Base-by-base conservation (phyloP, 192 early-diverging fungal genomes). In the Geranomyces michiganensis region DNA sequence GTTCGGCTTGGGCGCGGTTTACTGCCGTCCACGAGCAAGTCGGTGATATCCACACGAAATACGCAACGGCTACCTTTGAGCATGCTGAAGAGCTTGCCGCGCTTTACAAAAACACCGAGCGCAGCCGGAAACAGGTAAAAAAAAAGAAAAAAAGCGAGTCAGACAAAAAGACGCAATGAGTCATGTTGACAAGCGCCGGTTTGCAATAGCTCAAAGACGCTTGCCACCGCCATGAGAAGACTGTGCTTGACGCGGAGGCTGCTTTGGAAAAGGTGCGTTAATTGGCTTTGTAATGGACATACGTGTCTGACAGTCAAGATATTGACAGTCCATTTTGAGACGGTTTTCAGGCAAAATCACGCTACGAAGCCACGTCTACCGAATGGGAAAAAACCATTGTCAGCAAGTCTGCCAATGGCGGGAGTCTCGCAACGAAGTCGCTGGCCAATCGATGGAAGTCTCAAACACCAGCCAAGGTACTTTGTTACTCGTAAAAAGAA, bases 21-120 rank as follows among this genome's bases (percentile, higher is more conserved):
- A 76, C 90, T 32, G 87, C 90, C 58, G 82, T 96, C 36, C 94
- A 98, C 78, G 93, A 93, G 68, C 84, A 86, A 7, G 76, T 95
- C 53, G 96, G 91, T 9, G 86, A 92, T 63, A 90, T 91, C 65
- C 82, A 91, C 10, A 75, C 94, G 62, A 89, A 93, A 72, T 91
- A 95, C 70, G 81, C 93, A 0, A 76, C 79, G 10, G 81, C 82
- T 17, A 81, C 95, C 36, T 68, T 80, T 6, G 91, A 93, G 45
- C 82, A 94, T 61, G 87, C 92, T 21, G 96, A 98, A 17, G 92
- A 95, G 44, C 71, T 96, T 56, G 78, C 82, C 64, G 75, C 84
- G 33, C 76, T 92, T 3, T 80, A 82, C 65, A 94, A 91, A 81
- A 90, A 93, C 55, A 92, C 89, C 2, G 93, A 94, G 69, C 78